Base-by-base conservation (phyloP, 2,329 filamentous ascomycete genomes). In the Phialocephala subalpina region DNA sequence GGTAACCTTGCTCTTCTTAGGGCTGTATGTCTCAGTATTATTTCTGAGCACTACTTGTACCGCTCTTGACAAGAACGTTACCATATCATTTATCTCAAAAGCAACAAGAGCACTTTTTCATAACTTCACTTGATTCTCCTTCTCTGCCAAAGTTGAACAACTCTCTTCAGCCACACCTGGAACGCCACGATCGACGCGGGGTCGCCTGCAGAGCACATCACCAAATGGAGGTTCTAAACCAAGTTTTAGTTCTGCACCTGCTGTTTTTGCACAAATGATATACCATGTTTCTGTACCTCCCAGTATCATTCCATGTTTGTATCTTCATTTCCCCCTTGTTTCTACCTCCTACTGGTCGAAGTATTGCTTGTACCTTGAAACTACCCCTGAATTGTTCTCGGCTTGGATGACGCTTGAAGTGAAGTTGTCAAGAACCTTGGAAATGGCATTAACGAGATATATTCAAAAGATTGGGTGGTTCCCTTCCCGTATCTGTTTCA, bases 331-430 rank as follows among this genome's bases (percentile, higher is more conserved):
- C 2, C n/a, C 12, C 29, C 5, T 57, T 4, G 38, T 38, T 12
- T 22, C 22, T 38, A 16, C 36, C 35, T 52, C 53, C 35, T 49
- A 62, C 33, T 62, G 59, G 59, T 47, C 52, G n/a, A 27, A 25
- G n/a, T 52, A 57, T 40, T 49, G 22, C 57, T 62, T 47, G 60
- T 65, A 63, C 60, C 66, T 68, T 68, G 66, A 68, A 63, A 57
- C 29, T 56, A 61, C 60, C 63, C 66, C 57, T 36, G 63, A 49
- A 14, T 27, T 22, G 16, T 27, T 27, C 16, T 59, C 25, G 27
- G 33, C 33, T 57, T 42, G 11, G 25, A 60, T 60, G 58, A 60
- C 58, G 58, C 22, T 40, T 25, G 14, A 20, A 18, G 55, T 59
- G 35, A 9, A 47, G 6, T 18, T 29, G 18, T 22, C 57, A 35